phyloP scores from a whole-genome alignment of 2,329 filamentous ascomycete species.

The Aspergillus bombycis region DNA sequence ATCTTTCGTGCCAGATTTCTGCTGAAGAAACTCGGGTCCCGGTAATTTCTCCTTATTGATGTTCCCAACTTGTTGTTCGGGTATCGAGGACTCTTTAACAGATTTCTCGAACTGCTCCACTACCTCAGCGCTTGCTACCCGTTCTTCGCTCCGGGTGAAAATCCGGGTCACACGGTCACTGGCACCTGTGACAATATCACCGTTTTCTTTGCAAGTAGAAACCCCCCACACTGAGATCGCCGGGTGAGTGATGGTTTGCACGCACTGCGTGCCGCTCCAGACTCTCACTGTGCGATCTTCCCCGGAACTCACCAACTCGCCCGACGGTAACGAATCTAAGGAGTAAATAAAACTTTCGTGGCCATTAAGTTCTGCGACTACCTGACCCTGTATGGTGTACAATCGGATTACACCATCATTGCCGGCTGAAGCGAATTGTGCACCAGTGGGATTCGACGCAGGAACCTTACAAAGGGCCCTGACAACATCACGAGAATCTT shows the following conservation, averaged over 20 bases:
- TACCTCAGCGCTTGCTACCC: slow-evolving; percentile 69
- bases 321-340: slow-evolving; percentile 73
- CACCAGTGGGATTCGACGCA: slow-evolving; percentile 73
- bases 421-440: slow-evolving; percentile 91
- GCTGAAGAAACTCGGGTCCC: slow-evolving; percentile 80
- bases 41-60: slow-evolving; percentile 93
- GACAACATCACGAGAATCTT: slow-evolving; percentile 79
- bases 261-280: slow-evolving; percentile 80
- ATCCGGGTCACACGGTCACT: slow-evolving; percentile 85
- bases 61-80: slow-evolving; percentile 77
- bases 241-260: slow-evolving; percentile 95
- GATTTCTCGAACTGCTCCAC: slow-evolving; percentile 78
- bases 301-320: slow-evolving; percentile 86
- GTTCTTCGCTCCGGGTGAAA: slow-evolving; percentile 73
- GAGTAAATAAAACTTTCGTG: slow-evolving; percentile 97
- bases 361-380: slow-evolving; percentile 76
- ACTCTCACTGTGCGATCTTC: slow-evolving; percentile 93
- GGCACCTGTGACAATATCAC: slow-evolving; percentile 90
- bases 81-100: slow-evolving; percentile 81
- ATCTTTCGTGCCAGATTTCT: slow-evolving; percentile 88
- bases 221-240: slow-evolving; percentile 96
- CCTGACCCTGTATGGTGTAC: slow-evolving; percentile 79
- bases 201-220: slow-evolving; percentile 76
- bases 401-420: slow-evolving; percentile 89
- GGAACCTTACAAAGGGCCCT: slow-evolving; percentile 86